Percentiles rank a stretch among this genome's conserved stretches.
Conservation (phyloP, 1,284 basidiomycete species). For the Pascua sp. region DNA sequence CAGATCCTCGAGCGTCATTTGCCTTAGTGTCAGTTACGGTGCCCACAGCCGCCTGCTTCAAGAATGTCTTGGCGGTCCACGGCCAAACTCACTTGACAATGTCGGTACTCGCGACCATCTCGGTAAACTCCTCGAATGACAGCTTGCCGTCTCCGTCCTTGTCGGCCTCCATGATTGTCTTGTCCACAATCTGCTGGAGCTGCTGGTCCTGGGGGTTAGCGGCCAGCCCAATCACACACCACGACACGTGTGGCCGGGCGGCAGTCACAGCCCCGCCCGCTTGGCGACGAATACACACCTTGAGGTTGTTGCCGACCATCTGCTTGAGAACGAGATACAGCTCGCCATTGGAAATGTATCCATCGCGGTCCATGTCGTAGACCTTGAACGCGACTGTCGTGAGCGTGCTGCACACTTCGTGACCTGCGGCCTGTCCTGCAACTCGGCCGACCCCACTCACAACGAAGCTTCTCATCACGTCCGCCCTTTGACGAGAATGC, state of each 20-base stretch:
- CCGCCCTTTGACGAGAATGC: conserved; percentile 96
- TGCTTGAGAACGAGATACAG: conserved; percentile 98
- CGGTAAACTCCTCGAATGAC: conserved; percentile 92
- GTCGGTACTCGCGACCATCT: conserved; percentile 93
- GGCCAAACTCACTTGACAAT: conserved; percentile 40
- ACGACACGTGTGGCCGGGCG: no score
- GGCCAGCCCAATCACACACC: no score
- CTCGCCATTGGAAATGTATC: conserved; percentile 97
- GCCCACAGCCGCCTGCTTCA: neutral
- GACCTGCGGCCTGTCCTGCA: neutral
- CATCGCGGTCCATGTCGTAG: conserved; percentile 97
- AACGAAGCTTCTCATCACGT: conserved; percentile 92
- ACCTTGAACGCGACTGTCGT: conserved; percentile 90
- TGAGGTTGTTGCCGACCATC: conserved; percentile 84
- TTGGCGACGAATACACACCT: no score
- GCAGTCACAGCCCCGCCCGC: no score
- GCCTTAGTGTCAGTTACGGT: conserved; percentile 73
- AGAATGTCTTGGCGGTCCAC: neutral
- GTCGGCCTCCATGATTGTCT: conserved; percentile 99
- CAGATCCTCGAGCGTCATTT: conserved; percentile 95
- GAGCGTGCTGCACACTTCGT: neutral
- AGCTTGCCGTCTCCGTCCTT: conserved; percentile 95
- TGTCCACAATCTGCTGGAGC: conserved; percentile 98
- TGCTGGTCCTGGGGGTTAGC: conserved; percentile 96
- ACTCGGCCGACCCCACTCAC: conserved; percentile 53